Percentiles rank a stretch among this genome's conserved stretches.
phyloP scores from a whole-genome alignment of 164 flowering plant species.

The Hamamelis virginiana region DNA sequence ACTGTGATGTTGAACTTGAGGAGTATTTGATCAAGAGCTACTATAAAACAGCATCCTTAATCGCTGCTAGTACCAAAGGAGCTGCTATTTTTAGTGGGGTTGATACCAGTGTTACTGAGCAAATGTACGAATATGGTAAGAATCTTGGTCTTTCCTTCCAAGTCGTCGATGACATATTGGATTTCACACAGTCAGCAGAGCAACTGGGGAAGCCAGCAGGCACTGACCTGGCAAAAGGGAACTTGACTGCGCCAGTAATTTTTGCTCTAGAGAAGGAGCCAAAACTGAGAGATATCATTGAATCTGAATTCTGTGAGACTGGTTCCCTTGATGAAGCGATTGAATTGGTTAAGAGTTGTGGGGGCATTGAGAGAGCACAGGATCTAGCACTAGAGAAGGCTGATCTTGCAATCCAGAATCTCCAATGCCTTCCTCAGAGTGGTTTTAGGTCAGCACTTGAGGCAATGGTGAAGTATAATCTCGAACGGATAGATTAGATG shows the following conservation, averaged over 20 bases:
- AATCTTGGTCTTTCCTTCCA: conserved; percentile 94
- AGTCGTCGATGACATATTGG: conserved; percentile 91
- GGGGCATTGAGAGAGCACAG: conserved; percentile 76
- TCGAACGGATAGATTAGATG: conserved; percentile 66
- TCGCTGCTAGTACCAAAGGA: conserved; percentile 90
- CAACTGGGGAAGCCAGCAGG: conserved; percentile 96
- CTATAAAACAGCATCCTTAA: conserved; percentile 90
- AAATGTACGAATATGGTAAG: conserved; percentile 86
- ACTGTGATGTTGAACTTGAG: conserved; percentile 73
- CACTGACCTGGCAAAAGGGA: conserved; percentile 83
- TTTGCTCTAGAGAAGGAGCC: conserved; percentile 82
- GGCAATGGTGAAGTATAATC: conserved; percentile 73
- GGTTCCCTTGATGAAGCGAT: conserved; percentile 83
- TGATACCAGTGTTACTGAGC: conserved; percentile 34
- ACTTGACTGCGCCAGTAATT: conserved; percentile 89
- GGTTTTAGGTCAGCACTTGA: conserved; percentile 69
- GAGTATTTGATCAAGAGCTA: conserved; percentile 89
- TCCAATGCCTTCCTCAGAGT: conserved; percentile 69
- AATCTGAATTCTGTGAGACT: conserved; percentile 74
- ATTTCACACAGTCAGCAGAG: conserved; percentile 90
- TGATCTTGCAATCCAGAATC: conserved; percentile 61
- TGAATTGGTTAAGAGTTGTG: conserved; percentile 51
- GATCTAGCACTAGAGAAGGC: conserved; percentile 78
- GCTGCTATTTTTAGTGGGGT: conserved; percentile 88
- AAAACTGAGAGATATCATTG: conserved; percentile 74